phyloP scores from a whole-genome alignment of 148 eudicot genomes.

The Polygonum maritimum region DNA sequence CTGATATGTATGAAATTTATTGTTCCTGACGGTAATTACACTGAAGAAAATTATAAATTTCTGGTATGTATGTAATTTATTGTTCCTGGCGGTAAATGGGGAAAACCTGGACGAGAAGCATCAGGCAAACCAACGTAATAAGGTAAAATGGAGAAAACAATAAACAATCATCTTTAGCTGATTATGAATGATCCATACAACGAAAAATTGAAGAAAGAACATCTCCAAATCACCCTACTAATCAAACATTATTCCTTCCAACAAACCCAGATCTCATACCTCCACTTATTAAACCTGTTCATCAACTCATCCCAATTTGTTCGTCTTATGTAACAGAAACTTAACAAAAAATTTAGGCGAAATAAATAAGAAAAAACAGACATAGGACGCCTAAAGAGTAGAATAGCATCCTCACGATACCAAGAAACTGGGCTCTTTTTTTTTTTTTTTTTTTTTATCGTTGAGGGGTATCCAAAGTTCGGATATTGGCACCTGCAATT shows the following conservation, averaged over 20 bases:
- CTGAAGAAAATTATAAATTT: too few relatives aligned
- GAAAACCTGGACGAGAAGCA: too few relatives aligned
- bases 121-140: neutral
- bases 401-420: neutral
- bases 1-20: too few relatives aligned
- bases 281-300: neutral
- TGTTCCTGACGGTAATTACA: neutral
- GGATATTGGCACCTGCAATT: constrained; percentile 69
- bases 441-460: too few relatives aligned
- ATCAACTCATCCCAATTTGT: neutral
- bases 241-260: constrained; percentile 8
- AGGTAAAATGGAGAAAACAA: neutral
- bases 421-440: neutral
- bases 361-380: neutral
- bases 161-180: neutral
- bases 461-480: constrained; percentile 86
- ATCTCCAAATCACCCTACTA: neutral
- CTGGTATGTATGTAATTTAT: too few relatives aligned
- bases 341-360: neutral
- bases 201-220: neutral
- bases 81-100: too few relatives aligned
- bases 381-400: neutral
- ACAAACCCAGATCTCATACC: neutral
- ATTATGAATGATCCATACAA: neutral
- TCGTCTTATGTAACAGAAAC: neutral